Evolutionary conservation across 148 eudicot species (phyloP), one percentile per base, ranked within the genome.

Genomic region (Polygonum maritimum): DNA sequence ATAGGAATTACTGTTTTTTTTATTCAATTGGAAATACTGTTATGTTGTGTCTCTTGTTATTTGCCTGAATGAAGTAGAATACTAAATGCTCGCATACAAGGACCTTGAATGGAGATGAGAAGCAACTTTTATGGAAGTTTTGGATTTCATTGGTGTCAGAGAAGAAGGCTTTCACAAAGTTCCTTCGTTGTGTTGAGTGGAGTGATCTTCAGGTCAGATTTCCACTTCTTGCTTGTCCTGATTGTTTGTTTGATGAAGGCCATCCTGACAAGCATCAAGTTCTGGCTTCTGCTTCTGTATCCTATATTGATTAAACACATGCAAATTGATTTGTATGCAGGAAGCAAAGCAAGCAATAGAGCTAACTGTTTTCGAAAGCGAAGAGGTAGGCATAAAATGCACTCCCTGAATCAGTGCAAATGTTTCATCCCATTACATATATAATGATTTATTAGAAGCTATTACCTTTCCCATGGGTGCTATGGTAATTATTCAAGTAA

Each of bases 131-230:
- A 74, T 95, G 97, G 99, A 95, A 92, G 83, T 95, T 95, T 77
- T 92, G 99, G 15, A 92, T 92, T 81, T 95, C 97, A 71, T 81
- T 90, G 81, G 92, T 94, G 98, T 82, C 91, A 40, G 97, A 94
- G 86, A 94, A 89, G 82, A 92, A 90, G 79, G 98, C 96, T 78
- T 89, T 94, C 55, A 92, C 99, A 76, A 92, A 90, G 84, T 95
- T 92, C 79, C 93, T 95, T 14, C 92, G 97, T 9, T 92, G 99
- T 85, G 99, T 95, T 72, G 99, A 95, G 83, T 95, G 99, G 99
- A 95, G 99, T 87, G 99, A 95, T 87, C 82, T 95, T 73, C 99
- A 92, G 96, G 99, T 90, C 40, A 48, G 47, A 44, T 54, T 74
- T 22, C 7, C 74, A 15, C 74, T 44, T 52, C 63, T 47, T 48